Percentiles rank a stretch among this genome's conserved stretches.
Conservation (phyloP, 2,329 filamentous ascomycete species). For the Metarhizium album region DNA sequence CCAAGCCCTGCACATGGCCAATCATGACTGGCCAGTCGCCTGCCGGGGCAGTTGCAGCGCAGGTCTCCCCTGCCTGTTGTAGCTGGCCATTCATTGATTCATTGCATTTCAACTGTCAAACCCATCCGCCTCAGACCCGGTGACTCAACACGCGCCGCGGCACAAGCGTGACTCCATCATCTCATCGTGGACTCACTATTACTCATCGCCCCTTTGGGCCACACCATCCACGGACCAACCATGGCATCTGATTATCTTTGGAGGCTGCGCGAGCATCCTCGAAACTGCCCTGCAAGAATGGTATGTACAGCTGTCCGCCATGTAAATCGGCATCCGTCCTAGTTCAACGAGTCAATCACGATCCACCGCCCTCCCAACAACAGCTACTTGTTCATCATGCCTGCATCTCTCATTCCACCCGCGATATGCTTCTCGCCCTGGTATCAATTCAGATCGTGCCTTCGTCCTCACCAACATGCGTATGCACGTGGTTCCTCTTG, state of each 20-base stretch:
- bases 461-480: background rate
- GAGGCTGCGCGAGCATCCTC: background rate
- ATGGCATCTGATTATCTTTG: background rate
- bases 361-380: background rate
- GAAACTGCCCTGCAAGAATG: background rate
- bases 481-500: background rate
- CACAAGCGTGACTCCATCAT: background rate
- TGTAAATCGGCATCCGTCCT: background rate
- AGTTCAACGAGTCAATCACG: background rate
- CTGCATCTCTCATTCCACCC: background rate
- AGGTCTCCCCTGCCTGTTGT: no score
- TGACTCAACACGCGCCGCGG: background rate
- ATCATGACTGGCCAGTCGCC: no score
- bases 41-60: no score
- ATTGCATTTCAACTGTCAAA: no score
- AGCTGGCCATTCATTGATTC: no score
- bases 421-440: background rate
- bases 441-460: background rate
- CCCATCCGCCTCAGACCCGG: background rate
- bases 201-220: background rate
- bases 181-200: background rate
- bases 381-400: background rate
- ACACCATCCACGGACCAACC: background rate
- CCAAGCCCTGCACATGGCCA: background rate
- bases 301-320: background rate